These are phyloP conservation scores for Chalciporus chontae DNA, from an alignment of 768 basidiomycete genomes.

Conservation along the genomic window DNA sequence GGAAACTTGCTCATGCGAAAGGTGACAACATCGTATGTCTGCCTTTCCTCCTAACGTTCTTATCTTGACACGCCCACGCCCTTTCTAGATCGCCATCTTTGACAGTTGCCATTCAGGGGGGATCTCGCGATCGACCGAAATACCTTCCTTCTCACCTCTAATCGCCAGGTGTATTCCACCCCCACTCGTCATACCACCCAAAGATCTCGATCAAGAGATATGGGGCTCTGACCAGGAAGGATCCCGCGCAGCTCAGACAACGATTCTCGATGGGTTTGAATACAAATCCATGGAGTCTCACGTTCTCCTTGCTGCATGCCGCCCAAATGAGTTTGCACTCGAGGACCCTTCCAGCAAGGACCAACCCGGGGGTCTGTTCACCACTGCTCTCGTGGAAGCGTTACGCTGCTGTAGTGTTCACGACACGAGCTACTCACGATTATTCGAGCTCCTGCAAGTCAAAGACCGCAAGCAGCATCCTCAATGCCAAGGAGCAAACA, in stretches of 20 bases:
- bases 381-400: slow-evolving; percentile 14
- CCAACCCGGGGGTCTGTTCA: slow-evolving; percentile 18
- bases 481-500: slow-evolving; percentile 18
- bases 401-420: slow-evolving; percentile 1
- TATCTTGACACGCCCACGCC: background rate
- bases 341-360: slow-evolving; percentile 9
- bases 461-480: slow-evolving; percentile 11
- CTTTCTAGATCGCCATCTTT: slow-evolving; percentile 12
- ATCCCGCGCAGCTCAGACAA: slow-evolving; percentile 10
- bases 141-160: background rate
- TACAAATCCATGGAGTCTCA: slow-evolving; percentile 20
- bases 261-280: slow-evolving; percentile 6
- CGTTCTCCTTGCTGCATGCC: slow-evolving; percentile 21
- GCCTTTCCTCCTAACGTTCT: background rate
- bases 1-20: slow-evolving; percentile 14
- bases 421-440: slow-evolving; percentile 12
- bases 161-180: slow-evolving; percentile 11
- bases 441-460: slow-evolving; percentile 14
- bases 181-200: slow-evolving; percentile 9
- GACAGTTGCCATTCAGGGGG: slow-evolving; percentile 23
- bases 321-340: slow-evolving; percentile 9
- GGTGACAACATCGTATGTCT: slow-evolving; percentile 18
- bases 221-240: slow-evolving; percentile 4
- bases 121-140: slow-evolving; percentile 8
- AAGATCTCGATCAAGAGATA: slow-evolving; percentile 12